Evolutionary conservation across 179 eudicot species (phyloP).

Genomic region (Silene vulgaris): DNA sequence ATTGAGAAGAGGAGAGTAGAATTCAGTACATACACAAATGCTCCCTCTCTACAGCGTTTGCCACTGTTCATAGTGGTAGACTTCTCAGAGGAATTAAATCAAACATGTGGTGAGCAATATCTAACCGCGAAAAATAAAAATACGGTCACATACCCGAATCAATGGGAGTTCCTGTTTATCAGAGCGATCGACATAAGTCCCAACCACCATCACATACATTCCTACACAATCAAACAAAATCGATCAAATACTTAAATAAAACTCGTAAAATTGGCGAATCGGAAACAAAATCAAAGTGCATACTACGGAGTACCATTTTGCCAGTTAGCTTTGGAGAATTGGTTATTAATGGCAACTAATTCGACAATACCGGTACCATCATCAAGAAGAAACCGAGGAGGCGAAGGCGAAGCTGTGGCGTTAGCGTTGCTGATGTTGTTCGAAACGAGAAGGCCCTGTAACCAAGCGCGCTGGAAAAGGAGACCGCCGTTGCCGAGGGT

Average conservation of each 20-base stretch:
- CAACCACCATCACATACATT: conserved; percentile 84
- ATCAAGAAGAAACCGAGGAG: conserved; percentile 47
- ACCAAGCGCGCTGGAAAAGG: conserved; percentile 91
- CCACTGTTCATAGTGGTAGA: neutral
- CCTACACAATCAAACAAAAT: conserved; percentile 36
- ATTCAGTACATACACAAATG: too few species aligned
- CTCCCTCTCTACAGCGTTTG: neutral
- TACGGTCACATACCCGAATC: conserved; percentile 40
- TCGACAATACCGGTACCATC: conserved; percentile 74
- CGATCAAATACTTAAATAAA: too few species aligned
- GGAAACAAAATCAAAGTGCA: neutral
- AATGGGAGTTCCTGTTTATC: conserved; percentile 35
- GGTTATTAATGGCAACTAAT: conserved; percentile 33
- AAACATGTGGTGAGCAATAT: conserved; percentile 23
- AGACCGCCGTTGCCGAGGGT: conserved; percentile 34
- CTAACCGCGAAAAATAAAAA: neutral
- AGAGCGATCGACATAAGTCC: conserved; percentile 32
- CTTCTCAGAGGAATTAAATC: conserved; percentile 17
- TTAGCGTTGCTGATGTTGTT: neutral
- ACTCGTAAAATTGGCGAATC: too few species aligned
- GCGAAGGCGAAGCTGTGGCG: conserved; percentile 11
- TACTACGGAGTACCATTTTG: conserved; percentile 33
- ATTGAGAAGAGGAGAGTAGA: too few species aligned
- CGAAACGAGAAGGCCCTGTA: conserved; percentile 48
- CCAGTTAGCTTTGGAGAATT: conserved; percentile 38